Conservation (phyloP, 768 basidiomycete genomes). For the Suillus alpinus region DNA sequence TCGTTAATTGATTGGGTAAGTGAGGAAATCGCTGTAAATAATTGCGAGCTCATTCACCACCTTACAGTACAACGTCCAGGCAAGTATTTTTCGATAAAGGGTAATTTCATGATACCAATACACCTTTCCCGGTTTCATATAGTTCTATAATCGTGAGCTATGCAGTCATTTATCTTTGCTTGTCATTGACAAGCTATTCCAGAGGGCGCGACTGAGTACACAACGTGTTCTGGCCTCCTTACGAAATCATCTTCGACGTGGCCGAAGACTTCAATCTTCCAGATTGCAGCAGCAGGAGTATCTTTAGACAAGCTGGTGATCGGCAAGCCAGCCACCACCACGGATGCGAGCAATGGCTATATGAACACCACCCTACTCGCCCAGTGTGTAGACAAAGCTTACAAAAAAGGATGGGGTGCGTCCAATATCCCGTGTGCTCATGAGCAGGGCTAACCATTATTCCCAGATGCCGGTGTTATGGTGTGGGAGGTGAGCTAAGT, state of each 20-base stretch:
- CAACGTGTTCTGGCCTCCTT: too few species aligned
- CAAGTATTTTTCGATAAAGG: background rate
- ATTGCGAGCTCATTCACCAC: background rate
- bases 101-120: background rate
- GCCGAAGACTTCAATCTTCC: too few species aligned
- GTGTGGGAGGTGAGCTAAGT: constrained; percentile 21
- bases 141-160: too few species aligned
- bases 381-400: constrained; percentile 57
- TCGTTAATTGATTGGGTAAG: constrained; percentile 44
- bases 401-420: constrained; percentile 64
- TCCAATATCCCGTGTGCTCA: constrained; percentile 2
- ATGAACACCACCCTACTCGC: constrained; percentile 57
- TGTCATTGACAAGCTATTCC: too few species aligned
- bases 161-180: too few species aligned
- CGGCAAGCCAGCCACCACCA: constrained; percentile 48
- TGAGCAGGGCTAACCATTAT: background rate
- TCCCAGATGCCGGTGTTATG: constrained; percentile 12
- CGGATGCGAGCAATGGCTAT: constrained; percentile 54
- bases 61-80: constrained; percentile 15
- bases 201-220: too few species aligned
- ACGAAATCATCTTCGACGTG: too few species aligned
- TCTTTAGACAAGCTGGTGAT: too few species aligned
- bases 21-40: background rate
- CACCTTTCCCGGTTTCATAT: background rate
- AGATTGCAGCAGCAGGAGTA: too few species aligned